Base-by-base conservation (phyloP, 192 early-diverging fungal genomes). In the Funneliformis mosseae region DNA sequence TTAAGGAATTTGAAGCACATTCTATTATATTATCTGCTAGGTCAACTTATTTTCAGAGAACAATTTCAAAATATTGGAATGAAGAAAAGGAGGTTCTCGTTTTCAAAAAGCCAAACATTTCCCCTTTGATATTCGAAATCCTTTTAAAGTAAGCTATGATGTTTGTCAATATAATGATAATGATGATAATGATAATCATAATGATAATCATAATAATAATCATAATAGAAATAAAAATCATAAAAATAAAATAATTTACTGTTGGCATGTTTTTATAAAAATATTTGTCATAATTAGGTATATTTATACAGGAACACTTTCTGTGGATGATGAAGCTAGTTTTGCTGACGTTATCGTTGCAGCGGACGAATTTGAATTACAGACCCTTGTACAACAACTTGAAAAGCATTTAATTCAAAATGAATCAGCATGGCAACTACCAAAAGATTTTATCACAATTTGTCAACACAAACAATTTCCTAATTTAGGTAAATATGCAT, bases 131-230 rank as follows among this genome's bases (percentile, higher is more conserved):
- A 14, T 55, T 74, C 33, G 28, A 74, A 38, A n/a, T 74, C 33
- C 43, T 74, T 74, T 12, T 74, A 33, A 74, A 59, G 73, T 74
- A 74, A 74, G 73, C 55, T 74, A 33, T 71, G 69, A 46, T 21
- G 42, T 45, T 45, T 11, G 33, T 23, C n/a, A 46, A 41, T 41
- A 42, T 18, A 71, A 21, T 41, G 12, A 71, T 41, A 42, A n/a
- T n/a, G 69, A 2, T n/a, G 33, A 71, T 23, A 63, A 14, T 63
- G 23, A 63, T 63, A 33, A 33, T 33, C 1, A 33, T 33, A 33
- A 33, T 33, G 33, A 33, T 33, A 33, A 33, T 33, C 33, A 33
- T 33, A 33, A 33, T 33, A 0, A 33, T 33, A 33, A 33, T 33
- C 33, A 33, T 33, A 33, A 33, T 33, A 33, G 3, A 33, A 33